Base-by-base conservation (phyloP, 2,329 filamentous ascomycete genomes). In the Stemphylium beticola region DNA sequence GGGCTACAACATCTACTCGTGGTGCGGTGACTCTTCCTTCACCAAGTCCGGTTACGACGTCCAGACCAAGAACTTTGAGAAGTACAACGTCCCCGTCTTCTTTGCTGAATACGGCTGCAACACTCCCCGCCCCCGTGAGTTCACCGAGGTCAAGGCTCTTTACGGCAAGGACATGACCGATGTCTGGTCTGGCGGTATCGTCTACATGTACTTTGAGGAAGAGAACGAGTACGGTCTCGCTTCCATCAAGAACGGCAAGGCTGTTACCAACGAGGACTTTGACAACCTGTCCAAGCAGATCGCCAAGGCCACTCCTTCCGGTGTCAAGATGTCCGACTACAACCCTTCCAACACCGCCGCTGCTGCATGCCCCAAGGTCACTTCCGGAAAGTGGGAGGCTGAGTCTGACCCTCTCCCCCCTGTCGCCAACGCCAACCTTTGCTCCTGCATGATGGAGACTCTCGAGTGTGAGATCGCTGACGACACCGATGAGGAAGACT, bases 1-100 rank as follows among this genome's bases (percentile, higher is more conserved):
- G 91, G 95, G 95, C 55, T 98, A 98, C 88, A 99, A 99, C 84
- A 96, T 98, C 80, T 99, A 99, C 85, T 96, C 93, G 48, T 99
- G 95, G 95, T 99, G 95, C 76, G 95, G 93, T 66, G 77, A 93
- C 66, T 96, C 91, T 72, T 86, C 82, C 69, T 95, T 89, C 80
- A 72, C 82, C 32, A 73, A 82, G 55, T 97, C 95, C 3, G 91
- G 92, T 49, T 99, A 93, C 79, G 82, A 88, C 62, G 83, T 87
- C 52, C 90, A 93, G 75, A 92, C 92, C 66, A 77, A 91, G 63
- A 93, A 97, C 79, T 99, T 97, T 81, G 76, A 82, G 55, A 86
- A 88, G 74, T 99, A 95, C 83, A 91, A 91, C 9, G 91, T 98
- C 3, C 95, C 95, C 41, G 90, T 92, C 70, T 99, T 99, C 87